Conservation (phyloP, 2,329 filamentous ascomycete species). For the Tolypocladium sp. region DNA sequence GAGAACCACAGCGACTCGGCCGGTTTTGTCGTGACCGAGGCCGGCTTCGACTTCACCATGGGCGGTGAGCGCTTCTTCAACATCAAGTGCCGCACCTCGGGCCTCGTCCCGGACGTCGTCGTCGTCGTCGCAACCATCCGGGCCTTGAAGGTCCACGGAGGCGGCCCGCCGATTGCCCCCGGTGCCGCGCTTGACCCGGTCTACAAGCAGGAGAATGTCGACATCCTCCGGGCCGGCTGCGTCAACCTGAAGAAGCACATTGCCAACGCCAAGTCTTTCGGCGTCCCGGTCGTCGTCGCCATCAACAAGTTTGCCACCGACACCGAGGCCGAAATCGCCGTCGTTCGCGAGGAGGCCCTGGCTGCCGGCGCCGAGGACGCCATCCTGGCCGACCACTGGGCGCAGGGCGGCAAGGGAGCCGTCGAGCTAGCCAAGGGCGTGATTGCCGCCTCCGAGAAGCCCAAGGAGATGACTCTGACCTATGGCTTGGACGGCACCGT, state of each 20-base stretch:
- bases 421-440: slow-evolving; percentile 82
- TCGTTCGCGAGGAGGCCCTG: slow-evolving; percentile 83
- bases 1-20: slow-evolving; percentile 76
- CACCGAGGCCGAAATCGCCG: slow-evolving; percentile 81
- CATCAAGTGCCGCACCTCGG: slow-evolving; percentile 96
- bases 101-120: slow-evolving; percentile 84
- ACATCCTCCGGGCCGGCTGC: slow-evolving; percentile 81
- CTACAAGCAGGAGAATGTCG: slow-evolving; percentile 89
- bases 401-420: slow-evolving; percentile 84
- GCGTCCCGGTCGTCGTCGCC: slow-evolving; percentile 88
- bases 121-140: slow-evolving; percentile 93
- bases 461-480: slow-evolving; percentile 79
- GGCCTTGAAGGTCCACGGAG: slow-evolving; percentile 93
- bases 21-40: slow-evolving; percentile 92
- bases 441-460: slow-evolving; percentile 71
- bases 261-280: slow-evolving; percentile 77
- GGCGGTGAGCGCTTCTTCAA: slow-evolving; percentile 99
- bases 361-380: slow-evolving; percentile 90
- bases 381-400: slow-evolving; percentile 93
- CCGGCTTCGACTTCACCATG: slow-evolving; percentile 99
- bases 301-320: slow-evolving; percentile 97
- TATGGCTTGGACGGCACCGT: slow-evolving; percentile 74
- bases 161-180: slow-evolving; percentile 85
- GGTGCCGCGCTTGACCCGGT: slow-evolving; percentile 78
- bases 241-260: slow-evolving; percentile 96